Percentiles rank a stretch among this genome's conserved stretches.
Evolutionary conservation across 2,329 filamentous ascomycete species (phyloP).

Genomic region (Aureobasidium sp.): DNA sequence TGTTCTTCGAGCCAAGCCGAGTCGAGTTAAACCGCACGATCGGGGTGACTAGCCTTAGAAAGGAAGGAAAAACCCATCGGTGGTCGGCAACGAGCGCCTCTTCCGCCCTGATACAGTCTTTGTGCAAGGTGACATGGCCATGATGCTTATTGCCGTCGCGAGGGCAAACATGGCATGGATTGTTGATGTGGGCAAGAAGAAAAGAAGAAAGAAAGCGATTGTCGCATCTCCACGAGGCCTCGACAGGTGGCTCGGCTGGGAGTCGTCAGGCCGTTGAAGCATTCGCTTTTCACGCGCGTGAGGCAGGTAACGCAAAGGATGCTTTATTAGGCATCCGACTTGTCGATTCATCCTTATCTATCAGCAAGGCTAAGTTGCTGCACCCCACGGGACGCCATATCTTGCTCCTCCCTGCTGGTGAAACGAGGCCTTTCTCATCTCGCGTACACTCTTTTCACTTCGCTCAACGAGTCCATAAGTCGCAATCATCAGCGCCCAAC

Average conservation of each 20-base stretch:
- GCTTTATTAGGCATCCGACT: background rate
- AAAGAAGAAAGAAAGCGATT: background rate
- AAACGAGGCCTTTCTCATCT: conserved; percentile 6
- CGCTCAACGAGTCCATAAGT: background rate
- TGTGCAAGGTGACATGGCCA: background rate
- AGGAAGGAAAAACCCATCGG: conserved; percentile 2
- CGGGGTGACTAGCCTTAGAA: background rate
- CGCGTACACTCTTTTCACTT: background rate
- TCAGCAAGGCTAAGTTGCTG: background rate
- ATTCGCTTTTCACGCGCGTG: background rate
- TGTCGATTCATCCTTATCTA: conserved; percentile 6
- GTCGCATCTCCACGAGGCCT: background rate
- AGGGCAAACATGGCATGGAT: background rate
- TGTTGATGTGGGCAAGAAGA: background rate
- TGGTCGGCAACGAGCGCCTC: conserved; percentile 1
- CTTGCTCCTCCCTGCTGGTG: background rate
- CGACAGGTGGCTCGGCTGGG: background rate
- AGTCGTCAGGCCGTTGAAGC: background rate
- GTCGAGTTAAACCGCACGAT: conserved; percentile 1
- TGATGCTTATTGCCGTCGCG: background rate
- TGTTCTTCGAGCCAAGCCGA: background rate
- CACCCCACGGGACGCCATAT: conserved; percentile 8
- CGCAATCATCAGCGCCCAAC: background rate
- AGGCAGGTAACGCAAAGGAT: background rate
- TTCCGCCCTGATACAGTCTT: background rate